phyloP scores from a whole-genome alignment of 495 filamentous ascomycete species.

The Podospora bellae-mahoneyi region DNA sequence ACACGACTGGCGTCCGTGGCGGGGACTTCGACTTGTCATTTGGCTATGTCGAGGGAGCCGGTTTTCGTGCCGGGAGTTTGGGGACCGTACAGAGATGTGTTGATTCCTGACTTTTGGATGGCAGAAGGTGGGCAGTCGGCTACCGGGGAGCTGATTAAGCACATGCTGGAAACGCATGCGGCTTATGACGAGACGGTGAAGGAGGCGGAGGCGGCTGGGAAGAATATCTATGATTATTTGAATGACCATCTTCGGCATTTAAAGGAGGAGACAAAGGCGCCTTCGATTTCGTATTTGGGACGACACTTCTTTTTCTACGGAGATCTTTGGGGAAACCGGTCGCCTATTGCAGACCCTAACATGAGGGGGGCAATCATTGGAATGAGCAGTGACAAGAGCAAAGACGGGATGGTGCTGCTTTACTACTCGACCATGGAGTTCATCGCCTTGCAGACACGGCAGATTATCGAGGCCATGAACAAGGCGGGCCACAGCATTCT shows the following conservation, averaged over 20 bases:
- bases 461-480: constrained; percentile 95
- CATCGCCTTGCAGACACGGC: constrained; percentile 90
- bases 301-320: constrained; percentile 98
- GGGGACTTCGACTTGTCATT: constrained; percentile 93
- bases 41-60: constrained; percentile 87
- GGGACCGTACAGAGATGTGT: constrained; percentile 92
- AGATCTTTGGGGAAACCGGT: constrained; percentile 96
- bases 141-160: constrained; percentile 88
- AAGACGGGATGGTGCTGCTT: constrained; percentile 81
- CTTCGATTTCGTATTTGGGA: constrained; percentile 74
- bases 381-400: constrained; percentile 74
- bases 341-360: constrained; percentile 82
- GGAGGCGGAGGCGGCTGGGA: constrained; percentile 70
- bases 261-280: constrained; percentile 61
- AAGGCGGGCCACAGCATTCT: constrained; percentile 73
- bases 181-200: constrained; percentile 74
- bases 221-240: constrained; percentile 89
- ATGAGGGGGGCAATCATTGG: constrained; percentile 90
- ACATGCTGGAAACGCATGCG: constrained; percentile 90
- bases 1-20: constrained; percentile 91
- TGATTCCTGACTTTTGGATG: constrained; percentile 90
- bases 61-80: constrained; percentile 93
- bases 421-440: constrained; percentile 97
- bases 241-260: constrained; percentile 83
- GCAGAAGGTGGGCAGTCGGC: constrained; percentile 95